Evolutionary conservation across 805 yeast species (phyloP).

Genomic region (Ogataea naganishii): DNA sequence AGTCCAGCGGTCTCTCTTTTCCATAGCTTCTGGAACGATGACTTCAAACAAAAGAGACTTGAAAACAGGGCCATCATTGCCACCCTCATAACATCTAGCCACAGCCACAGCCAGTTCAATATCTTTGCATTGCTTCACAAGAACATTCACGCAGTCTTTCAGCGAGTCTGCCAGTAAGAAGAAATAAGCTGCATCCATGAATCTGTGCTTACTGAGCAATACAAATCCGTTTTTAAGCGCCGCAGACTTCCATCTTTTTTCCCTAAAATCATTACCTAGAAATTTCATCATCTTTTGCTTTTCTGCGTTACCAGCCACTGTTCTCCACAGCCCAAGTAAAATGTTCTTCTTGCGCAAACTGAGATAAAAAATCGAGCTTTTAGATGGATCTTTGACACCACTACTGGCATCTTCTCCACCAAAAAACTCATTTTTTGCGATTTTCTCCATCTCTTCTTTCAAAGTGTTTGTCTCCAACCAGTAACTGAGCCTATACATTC

Average conservation of each 20-base stretch:
- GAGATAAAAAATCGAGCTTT: constrained; percentile 65
- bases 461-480: constrained; percentile 54
- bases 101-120: constrained; percentile 70
- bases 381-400: constrained; percentile 59
- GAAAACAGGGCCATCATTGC: constrained; percentile 48
- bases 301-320: constrained; percentile 67
- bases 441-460: constrained; percentile 46
- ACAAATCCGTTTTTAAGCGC: constrained; percentile 92
- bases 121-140: constrained; percentile 61
- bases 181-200: constrained; percentile 80
- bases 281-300: constrained; percentile 75
- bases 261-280: constrained; percentile 65
- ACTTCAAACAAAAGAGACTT: constrained; percentile 37
- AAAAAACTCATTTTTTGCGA: constrained; percentile 65
- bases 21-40: constrained; percentile 48
- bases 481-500: constrained; percentile 55
- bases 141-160: constrained; percentile 68
- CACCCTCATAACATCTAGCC: constrained; percentile 62
- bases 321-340: constrained; percentile 76
- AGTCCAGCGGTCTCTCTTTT: constrained; percentile 69
- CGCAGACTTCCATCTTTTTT: constrained; percentile 76
- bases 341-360: constrained; percentile 74
- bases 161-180: constrained; percentile 71
- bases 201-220: constrained; percentile 79
- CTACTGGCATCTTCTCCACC: constrained; percentile 26